These are phyloP conservation scores for Aspergillus clavatus DNA, from an alignment of 2,329 filamentous ascomycete genomes.

Conservation along the genomic window DNA sequence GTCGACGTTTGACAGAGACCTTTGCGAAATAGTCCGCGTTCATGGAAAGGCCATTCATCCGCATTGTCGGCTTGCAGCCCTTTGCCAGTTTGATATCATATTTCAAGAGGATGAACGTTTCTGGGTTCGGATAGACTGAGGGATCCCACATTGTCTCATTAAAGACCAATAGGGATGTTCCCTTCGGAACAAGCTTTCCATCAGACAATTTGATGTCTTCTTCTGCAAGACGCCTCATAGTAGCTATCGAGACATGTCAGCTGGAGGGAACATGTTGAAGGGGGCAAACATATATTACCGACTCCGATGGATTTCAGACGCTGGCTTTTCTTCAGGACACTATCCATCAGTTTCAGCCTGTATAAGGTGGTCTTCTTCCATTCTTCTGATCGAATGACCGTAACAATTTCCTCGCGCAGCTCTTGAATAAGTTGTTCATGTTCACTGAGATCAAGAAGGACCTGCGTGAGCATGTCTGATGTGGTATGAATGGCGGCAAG, in stretches of 20 bases:
- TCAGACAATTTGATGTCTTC: conserved; percentile 9
- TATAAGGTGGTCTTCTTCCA: conserved; percentile 36
- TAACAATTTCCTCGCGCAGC: conserved; percentile 19
- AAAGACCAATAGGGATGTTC: conserved; percentile 2
- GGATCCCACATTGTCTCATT: conserved; percentile 6
- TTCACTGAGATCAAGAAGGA: conserved; percentile 16
- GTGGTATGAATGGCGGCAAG: conserved; percentile 22
- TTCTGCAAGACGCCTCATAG: not conserved
- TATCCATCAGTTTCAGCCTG: conserved; percentile 41
- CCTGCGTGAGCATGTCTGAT: conserved; percentile 20
- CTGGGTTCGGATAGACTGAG: conserved; percentile 1
- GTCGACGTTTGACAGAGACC: not conserved
- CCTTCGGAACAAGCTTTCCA: conserved; percentile 7
- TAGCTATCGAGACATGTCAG: not conserved
- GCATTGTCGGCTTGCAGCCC: not conserved
- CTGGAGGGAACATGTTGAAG: not conserved
- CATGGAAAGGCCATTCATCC: not conserved
- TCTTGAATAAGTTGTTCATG: conserved; percentile 7
- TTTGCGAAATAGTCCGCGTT: not conserved
- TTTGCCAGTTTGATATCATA: conserved; percentile 42
- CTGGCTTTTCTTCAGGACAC: conserved; percentile 39
- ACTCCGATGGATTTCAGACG: conserved; percentile 26
- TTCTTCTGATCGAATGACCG: conserved; percentile 15
- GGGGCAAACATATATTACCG: no score
- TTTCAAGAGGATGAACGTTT: conserved; percentile 38